Evolutionary conservation across 176 grass and related monocot genomes (phyloP), one percentile per base, ranked within the genome.

Genomic region (Lolium rigidum): DNA sequence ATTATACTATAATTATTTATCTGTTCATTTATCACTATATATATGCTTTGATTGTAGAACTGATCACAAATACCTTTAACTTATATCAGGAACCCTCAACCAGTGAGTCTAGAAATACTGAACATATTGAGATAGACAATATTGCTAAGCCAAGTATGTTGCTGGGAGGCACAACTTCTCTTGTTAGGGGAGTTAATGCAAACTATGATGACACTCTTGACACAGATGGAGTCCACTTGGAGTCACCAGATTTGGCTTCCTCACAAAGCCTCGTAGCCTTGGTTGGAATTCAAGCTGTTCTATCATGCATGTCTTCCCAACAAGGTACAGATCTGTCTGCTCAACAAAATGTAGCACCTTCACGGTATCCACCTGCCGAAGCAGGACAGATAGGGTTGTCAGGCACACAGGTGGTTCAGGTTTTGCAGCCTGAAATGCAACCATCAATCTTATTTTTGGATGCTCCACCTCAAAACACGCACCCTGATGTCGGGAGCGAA

Each of bases 51-150:
- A 63, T 78, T 12, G 60, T 77, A 70, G 24, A 41, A 25, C 25
- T 59, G 2, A 71, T 70, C 24, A 70, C 26, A 7, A 11, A 77
- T 26, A 51, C 25, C 25, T 44, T 72, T 49, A 18, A 17, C 41
- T 69, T 78, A 15, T 64, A 79, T 10, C 83, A 93, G 92, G 86
- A 86, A 85, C 5, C 28, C 52, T 17, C 52, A 17, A 55, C 16
- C 16, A 18, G 52, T 55, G 52, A 55, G 16, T 17, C 4, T 55
- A 55, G 4, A 55, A 55, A 55, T 55, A 50, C 48, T 50, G 48
- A 13, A 47, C 44, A 82, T 49, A 76, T 55, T 62, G 58, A 61
- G 70, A 35, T 5, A 28, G 49, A 83, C 38, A 85, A 26, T 26
- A 64, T 77, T 82, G 26, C 57, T 59, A 14, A 44, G 44, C 46